Conservation (phyloP, 108 stramenopile genomes). For the Conticribra guillardii region DNA sequence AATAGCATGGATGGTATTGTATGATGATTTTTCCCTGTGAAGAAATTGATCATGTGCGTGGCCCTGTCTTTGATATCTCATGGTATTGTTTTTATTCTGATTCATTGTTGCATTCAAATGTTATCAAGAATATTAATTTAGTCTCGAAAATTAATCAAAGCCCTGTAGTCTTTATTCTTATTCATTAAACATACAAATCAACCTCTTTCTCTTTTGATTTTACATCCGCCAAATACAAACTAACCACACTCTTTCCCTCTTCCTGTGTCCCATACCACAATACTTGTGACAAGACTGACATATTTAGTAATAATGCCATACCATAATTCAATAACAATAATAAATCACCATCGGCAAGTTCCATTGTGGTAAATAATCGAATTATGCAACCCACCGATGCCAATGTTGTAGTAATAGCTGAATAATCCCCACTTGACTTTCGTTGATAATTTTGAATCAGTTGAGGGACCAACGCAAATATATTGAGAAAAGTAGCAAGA, state of each 20-base stretch:
- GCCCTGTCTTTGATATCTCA: too few species aligned
- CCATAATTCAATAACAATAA: conserved; percentile 48
- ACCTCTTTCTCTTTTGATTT: not conserved
- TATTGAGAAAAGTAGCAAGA: conserved; percentile 41
- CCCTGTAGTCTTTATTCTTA: too few species aligned
- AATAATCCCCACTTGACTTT: conserved; percentile 45
- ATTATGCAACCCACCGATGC: conserved; percentile 48
- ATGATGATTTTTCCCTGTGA: too few species aligned
- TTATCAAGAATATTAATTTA: too few species aligned
- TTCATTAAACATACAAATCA: too few species aligned
- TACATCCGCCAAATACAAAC: conserved; percentile 26
- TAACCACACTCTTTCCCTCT: conserved; percentile 39
- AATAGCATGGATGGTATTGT: too few species aligned
- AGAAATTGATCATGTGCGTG: too few species aligned
- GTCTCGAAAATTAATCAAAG: too few species aligned
- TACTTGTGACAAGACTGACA: conserved; percentile 49
- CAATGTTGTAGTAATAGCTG: conserved; percentile 52
- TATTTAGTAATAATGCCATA: conserved; percentile 43
- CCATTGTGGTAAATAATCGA: conserved; percentile 54
- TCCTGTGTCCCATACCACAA: conserved; percentile 42
- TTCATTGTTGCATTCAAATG: too few species aligned
- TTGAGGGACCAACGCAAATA: conserved; percentile 54
- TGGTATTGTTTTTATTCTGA: too few species aligned
- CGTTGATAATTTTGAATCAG: conserved; percentile 34
- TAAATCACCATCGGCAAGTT: conserved; percentile 48